These are phyloP conservation scores for Hippophae rhamnoides DNA, from an alignment of 306 rosid genomes.

Conservation along the genomic window DNA sequence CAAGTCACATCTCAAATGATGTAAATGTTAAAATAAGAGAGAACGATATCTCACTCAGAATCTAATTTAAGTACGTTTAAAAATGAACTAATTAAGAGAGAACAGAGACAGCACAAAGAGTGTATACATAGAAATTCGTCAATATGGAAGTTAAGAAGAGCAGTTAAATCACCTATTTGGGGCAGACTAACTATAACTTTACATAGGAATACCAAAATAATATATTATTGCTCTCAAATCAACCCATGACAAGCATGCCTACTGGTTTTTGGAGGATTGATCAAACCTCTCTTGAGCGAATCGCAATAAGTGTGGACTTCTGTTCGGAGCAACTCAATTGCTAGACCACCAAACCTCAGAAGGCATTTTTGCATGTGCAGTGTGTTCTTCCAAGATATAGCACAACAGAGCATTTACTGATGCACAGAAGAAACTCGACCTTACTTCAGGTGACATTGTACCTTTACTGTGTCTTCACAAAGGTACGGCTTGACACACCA, in stretches of 20 bases:
- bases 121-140: slow-evolving; percentile 3
- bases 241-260: slow-evolving; percentile 22
- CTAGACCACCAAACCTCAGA: slow-evolving; percentile 21
- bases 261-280: slow-evolving; percentile 25
- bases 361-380: neutral
- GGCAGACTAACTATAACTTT: slow-evolving; percentile 53
- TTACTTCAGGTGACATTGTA: slow-evolving; percentile 7
- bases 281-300: slow-evolving; percentile 27
- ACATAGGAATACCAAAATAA: slow-evolving; percentile 23
- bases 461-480: slow-evolving; percentile 56
- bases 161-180: slow-evolving; percentile 15
- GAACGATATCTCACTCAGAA: too few relatives aligned
- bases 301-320: slow-evolving; percentile 8
- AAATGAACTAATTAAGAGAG: neutral
- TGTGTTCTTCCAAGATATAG: too few relatives aligned
- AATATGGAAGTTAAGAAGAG: slow-evolving; percentile 1
- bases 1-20: too few relatives aligned
- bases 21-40: too few relatives aligned
- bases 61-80: too few relatives aligned
- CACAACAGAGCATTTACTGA: neutral
- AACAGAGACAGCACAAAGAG: slow-evolving; percentile 4
- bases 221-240: slow-evolving; percentile 21
- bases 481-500: slow-evolving; percentile 71
- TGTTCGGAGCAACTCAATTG: neutral
- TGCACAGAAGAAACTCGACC: slow-evolving; percentile 6